Evolutionary conservation across 2,329 filamentous ascomycete species (phyloP), one percentile per base, ranked within the genome.

Genomic region (Blumeria graminis): DNA sequence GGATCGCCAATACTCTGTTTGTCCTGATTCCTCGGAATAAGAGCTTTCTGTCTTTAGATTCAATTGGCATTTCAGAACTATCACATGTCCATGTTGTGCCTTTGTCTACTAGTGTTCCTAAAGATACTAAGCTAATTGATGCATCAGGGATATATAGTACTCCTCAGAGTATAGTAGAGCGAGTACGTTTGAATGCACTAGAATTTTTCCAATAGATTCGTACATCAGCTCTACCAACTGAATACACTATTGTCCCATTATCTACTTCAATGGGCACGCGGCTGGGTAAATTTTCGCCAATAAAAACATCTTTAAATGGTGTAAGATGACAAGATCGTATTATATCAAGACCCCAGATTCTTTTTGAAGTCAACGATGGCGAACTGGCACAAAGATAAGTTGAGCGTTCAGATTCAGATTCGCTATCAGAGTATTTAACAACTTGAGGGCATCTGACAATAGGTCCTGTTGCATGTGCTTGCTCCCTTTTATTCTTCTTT

Each of bases 191-290:
- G 7, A 34, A 53, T 7, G 28, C 3, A 36, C 32, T n/a, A 14
- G 8, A n/a, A n/a, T 53, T 16, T 9, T 53, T 53, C 50, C 50
- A 53, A 53, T 53, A 53, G 9, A 53, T 53, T 3, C 50, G 50
- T 5, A 36, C 50, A 22, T 53, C 32, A 53, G 16, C 50, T 53
- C 38, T 53, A 8, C 50, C 50, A 10, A n/a, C 1, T 3, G 50
- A 53, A 38, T 53, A 53, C 3, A 53, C 22, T 10, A 16, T 53
- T 4, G n/a, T 53, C n/a, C 50, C 50, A 53, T 38, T 53, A 2
- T 32, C 50, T 16, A 53, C 32, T 38, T 36, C 50, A 16, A 53
- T 16, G 8, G 3, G 50, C 1, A 36, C 16, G 18, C 6, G 32
- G 14, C 32, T 11, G 11, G 32, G 32, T 16, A n/a, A 5, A 7